Percentiles rank a stretch among this genome's conserved stretches.
Evolutionary conservation across 2,329 filamentous ascomycete species (phyloP).

Genomic region (Xylariaceae sp.): DNA sequence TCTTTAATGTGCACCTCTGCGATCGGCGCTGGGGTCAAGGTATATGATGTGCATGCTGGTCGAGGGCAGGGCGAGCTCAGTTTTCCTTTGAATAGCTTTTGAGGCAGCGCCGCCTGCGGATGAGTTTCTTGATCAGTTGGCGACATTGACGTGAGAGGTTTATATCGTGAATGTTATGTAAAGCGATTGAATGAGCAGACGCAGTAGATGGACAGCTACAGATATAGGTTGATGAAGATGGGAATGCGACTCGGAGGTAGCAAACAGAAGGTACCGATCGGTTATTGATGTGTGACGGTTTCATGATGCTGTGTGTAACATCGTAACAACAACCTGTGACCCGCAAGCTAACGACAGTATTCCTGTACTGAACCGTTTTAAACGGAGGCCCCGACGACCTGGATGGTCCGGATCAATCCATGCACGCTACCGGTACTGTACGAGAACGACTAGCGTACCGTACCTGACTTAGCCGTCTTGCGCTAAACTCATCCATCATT

Average conservation of each 20-base stretch:
- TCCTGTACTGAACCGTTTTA: no score
- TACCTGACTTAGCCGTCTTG: no score
- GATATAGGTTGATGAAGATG: not conserved
- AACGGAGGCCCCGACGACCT: no score
- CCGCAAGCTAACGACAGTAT: no score
- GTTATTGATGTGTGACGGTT: no score
- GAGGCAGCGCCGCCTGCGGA: slow-evolving; percentile 9
- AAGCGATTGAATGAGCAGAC: not conserved
- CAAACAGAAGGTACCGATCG: not conserved
- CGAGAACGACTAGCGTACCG: no score
- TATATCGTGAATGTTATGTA: not conserved
- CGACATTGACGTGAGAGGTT: slow-evolving; percentile 5
- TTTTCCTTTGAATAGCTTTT: slow-evolving; percentile 24
- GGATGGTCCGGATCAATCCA: no score
- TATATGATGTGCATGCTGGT: slow-evolving; percentile 26
- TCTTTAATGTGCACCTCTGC: slow-evolving; percentile 24
- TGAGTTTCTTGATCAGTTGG: slow-evolving; percentile 3
- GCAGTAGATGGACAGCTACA: not conserved
- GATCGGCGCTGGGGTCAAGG: slow-evolving; percentile 23
- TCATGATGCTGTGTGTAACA: no score
- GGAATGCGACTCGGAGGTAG: not conserved
- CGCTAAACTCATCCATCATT: no score
- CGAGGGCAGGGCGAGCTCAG: slow-evolving; percentile 22
- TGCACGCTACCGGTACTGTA: no score
- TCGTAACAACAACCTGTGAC: no score